Conservation (phyloP, 495 filamentous ascomycete species). For the Hyaloscypha variabilis region DNA sequence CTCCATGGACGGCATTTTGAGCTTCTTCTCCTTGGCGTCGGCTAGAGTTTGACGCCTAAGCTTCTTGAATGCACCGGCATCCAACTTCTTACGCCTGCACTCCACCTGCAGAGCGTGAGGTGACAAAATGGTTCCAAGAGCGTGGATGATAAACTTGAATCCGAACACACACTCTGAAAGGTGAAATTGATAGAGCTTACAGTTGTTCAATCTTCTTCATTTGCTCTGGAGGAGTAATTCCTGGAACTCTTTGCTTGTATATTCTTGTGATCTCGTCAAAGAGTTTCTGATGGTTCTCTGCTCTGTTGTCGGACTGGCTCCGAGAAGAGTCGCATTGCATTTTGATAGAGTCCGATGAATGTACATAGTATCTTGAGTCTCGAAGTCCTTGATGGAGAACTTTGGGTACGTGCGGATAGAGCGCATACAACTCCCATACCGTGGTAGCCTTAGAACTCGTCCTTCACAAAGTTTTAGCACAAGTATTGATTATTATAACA, state of each 20-base stretch:
- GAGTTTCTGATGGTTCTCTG: conserved; percentile 65
- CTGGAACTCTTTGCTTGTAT: conserved; percentile 58
- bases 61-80: background rate
- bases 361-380: conserved; percentile 69
- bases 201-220: conserved; percentile 51
- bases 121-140: background rate
- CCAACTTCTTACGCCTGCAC: background rate
- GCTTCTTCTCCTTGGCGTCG: background rate
- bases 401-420: conserved; percentile 66
- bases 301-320: conserved; percentile 66
- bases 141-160: background rate
- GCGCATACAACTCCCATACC: conserved; percentile 56
- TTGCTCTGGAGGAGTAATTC: conserved; percentile 65
- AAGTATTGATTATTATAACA: background rate
- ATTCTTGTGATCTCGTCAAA: conserved; percentile 56
- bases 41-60: background rate
- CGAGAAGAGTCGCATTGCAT: conserved; percentile 72
- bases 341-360: conserved; percentile 57
- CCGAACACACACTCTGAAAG: background rate
- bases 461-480: conserved; percentile 49
- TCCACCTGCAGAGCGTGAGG: background rate
- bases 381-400: conserved; percentile 66
- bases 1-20: background rate
- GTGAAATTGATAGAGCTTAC: background rate
- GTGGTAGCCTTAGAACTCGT: conserved; percentile 91